phyloP scores from a whole-genome alignment of 192 early-diverging fungal genomes.

The Linnemannia exigua region DNA sequence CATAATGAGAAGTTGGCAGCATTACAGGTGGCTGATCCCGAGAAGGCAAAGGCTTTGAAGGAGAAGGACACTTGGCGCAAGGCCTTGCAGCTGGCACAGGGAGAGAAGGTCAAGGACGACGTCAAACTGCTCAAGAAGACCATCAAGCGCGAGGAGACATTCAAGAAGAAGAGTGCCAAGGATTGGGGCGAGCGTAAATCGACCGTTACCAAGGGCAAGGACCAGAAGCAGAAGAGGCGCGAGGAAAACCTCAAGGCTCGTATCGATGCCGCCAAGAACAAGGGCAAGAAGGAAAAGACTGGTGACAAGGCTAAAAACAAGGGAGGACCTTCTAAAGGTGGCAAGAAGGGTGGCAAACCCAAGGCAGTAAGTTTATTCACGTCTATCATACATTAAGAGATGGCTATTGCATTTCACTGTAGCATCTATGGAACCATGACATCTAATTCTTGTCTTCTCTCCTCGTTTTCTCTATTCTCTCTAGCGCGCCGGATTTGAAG shows the following conservation, averaged over 20 bases:
- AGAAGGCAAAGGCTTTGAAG: conserved; percentile 73
- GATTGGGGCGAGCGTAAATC: conserved; percentile 88
- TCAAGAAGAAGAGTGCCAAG: conserved; percentile 87
- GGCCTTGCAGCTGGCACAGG: conserved; percentile 82
- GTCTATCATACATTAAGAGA: not conserved
- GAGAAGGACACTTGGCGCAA: conserved; percentile 89
- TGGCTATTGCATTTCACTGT: not conserved
- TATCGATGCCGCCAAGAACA: conserved; percentile 85
- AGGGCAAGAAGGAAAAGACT: conserved; percentile 63
- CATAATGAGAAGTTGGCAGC: conserved; percentile 84
- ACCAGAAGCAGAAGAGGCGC: conserved; percentile 83
- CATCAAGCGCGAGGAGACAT: conserved; percentile 85
- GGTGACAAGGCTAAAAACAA: conserved; percentile 63
- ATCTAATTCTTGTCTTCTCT: not conserved
- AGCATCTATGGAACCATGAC: no score
- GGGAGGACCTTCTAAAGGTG: conserved; percentile 41
- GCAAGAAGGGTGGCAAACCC: conserved; percentile 61
- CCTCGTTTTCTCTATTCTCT: not conserved
- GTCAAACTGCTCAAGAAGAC: conserved; percentile 91
- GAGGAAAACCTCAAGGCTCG: conserved; percentile 88
- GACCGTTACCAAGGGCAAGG: conserved; percentile 70
- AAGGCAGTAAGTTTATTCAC: conserved; percentile 46
- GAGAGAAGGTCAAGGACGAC: conserved; percentile 96
- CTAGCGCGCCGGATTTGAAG: conserved; percentile 55
- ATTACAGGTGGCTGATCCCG: conserved; percentile 72